Evolutionary conservation across 139 green algal genomes (phyloP), one percentile per base, ranked within the genome.

Genomic region (Picochlorum sp.): DNA sequence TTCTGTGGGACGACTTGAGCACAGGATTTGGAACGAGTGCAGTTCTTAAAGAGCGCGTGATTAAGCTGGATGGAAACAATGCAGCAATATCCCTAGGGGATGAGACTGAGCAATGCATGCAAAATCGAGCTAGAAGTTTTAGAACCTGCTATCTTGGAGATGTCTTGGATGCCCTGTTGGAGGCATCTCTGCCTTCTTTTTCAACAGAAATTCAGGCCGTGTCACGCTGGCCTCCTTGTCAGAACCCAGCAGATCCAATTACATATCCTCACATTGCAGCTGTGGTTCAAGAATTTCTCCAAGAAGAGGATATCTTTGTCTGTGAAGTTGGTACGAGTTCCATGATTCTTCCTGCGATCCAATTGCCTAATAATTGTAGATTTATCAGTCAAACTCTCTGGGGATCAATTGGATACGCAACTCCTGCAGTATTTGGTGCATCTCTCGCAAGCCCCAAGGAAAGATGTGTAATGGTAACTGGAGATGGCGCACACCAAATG

Each of bases 381-480:
- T 65, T 57, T 23, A 51, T 57, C 13, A 65, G 57, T 52, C 58
- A 65, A 23, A 65, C 58, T 28, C 58, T 65, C 14, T 65, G 58
- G 58, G 58, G 58, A 15, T 65, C 58, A 18, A 65, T 65, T n/a
- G 58, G 58, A 18, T 65, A 26, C 7, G 58, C 20, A 8, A 65
- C 58, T 18, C 58, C 58, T 31, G 26, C 58, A 18, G n/a, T 15
- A 28, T 65, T 65, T 18, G 58, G 58, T 57, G 58, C 58, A 59
- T 26, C 20, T 9, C 58, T 65, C 13, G 58, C 58, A 65, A 23
- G 18, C 15, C 44, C 58, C 6, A 18, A 51, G 6, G 3, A 23
- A 26, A 24, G 21, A 28, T 20, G 57, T 15, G 7, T 65, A 18
- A 8, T 65, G 13, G 58, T 65, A 20, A 62, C 56, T 45, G 56